phyloP scores from a whole-genome alignment of 2,329 filamentous ascomycete species.

The Calonectria henricotiae region DNA sequence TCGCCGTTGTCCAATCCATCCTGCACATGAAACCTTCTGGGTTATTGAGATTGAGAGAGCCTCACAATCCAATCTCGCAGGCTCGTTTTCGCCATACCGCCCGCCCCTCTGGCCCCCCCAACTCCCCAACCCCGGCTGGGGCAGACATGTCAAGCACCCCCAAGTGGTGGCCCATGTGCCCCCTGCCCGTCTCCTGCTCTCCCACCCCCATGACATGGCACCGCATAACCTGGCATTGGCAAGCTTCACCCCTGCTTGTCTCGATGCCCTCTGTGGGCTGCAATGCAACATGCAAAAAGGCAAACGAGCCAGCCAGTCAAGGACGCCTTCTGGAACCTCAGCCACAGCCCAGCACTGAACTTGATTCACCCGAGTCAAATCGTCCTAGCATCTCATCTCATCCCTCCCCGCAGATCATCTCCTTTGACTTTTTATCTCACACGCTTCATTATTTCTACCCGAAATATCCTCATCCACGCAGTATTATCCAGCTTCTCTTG shows the following conservation, averaged over 20 bases:
- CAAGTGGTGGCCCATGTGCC: background rate
- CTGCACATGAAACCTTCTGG: background rate
- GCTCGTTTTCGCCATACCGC: constrained; percentile 4
- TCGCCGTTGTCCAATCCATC: constrained; percentile 7
- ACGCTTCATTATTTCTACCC: constrained; percentile 17
- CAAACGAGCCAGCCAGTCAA: constrained; percentile 17
- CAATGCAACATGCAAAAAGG: constrained; percentile 22
- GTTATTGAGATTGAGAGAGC: background rate
- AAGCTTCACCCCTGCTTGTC: constrained; percentile 19
- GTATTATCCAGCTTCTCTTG: no score
- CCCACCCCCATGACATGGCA: constrained; percentile 31
- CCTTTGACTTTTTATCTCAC: constrained; percentile 19
- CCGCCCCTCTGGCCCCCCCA: background rate
- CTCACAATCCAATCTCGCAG: background rate
- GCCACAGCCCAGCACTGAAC: constrained; percentile 17
- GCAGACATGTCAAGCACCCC: background rate
- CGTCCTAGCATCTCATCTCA: constrained; percentile 21
- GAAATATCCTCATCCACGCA: background rate
- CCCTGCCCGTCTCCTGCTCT: background rate
- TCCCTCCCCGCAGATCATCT: constrained; percentile 27
- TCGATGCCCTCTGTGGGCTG: constrained; percentile 19
- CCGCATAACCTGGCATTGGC: constrained; percentile 26
- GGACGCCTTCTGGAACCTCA: constrained; percentile 23
- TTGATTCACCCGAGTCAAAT: constrained; percentile 3
- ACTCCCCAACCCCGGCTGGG: background rate